phyloP scores from a whole-genome alignment of 352 stramenopile species.

The Phytophthora crassamura region DNA sequence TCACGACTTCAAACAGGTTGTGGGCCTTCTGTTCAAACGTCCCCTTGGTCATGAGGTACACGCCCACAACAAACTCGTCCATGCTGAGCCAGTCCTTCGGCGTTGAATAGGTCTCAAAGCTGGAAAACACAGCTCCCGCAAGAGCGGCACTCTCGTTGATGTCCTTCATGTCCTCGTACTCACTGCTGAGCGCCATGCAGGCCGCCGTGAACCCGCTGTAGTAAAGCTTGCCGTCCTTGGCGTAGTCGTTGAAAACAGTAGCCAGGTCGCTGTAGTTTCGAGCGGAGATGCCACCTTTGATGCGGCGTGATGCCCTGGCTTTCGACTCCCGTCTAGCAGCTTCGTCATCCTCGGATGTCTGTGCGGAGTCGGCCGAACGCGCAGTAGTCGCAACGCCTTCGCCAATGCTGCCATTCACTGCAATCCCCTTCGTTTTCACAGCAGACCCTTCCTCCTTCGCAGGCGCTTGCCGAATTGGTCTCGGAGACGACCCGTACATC shows the following conservation, averaged over 20 bases:
- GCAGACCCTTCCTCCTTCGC: slow-evolving; percentile 7
- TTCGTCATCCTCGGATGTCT: slow-evolving; percentile 10
- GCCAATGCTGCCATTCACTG: not conserved
- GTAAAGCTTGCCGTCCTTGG: slow-evolving; percentile 61
- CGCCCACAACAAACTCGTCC: slow-evolving; percentile 82
- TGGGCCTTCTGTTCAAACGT: slow-evolving; percentile 83
- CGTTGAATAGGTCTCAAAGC: slow-evolving; percentile 60
- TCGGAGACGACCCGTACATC: slow-evolving; percentile 45
- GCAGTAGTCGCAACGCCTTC: not conserved
- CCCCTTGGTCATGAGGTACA: slow-evolving; percentile 85
- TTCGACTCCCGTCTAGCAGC: slow-evolving; percentile 18
- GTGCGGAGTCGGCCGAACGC: not conserved
- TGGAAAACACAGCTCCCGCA: slow-evolving; percentile 77
- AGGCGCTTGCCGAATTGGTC: slow-evolving; percentile 14
- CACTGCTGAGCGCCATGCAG: slow-evolving; percentile 59
- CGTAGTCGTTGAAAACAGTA: slow-evolving; percentile 59
- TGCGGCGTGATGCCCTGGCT: slow-evolving; percentile 27
- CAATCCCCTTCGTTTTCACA: not conserved
- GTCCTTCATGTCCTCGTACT: slow-evolving; percentile 69
- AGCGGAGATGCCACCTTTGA: slow-evolving; percentile 60
- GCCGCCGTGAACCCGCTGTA: slow-evolving; percentile 71
- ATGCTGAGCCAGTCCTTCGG: slow-evolving; percentile 77
- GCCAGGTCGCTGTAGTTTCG: slow-evolving; percentile 64
- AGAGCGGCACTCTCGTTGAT: slow-evolving; percentile 70
- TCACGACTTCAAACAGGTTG: slow-evolving; percentile 79